These are phyloP conservation scores for Volvariella surrecta DNA, from an alignment of 1,284 basidiomycete genomes.

Conservation along the genomic window DNA sequence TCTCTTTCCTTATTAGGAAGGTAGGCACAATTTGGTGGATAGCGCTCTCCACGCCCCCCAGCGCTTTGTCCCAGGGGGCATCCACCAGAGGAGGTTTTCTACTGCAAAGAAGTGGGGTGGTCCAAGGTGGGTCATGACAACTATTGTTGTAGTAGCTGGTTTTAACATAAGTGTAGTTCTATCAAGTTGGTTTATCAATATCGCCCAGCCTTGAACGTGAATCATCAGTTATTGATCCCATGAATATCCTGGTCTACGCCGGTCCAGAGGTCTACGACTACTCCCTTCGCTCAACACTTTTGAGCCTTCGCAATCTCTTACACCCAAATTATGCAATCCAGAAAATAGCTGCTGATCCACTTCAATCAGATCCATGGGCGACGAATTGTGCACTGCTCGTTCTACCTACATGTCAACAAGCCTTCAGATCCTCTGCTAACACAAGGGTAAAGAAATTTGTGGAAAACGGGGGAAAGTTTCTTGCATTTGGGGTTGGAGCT, in stretches of 20 bases:
- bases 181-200: too few relatives aligned
- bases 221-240: too few relatives aligned
- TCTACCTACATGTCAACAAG: conserved; percentile 54
- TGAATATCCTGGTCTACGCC: conserved; percentile 79
- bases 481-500: conserved; percentile 43
- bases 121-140: too few relatives aligned
- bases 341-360: conserved; percentile 43
- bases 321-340: conserved; percentile 75
- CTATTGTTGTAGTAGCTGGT: too few relatives aligned
- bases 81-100: too few relatives aligned
- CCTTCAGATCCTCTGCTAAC: conserved; percentile 36
- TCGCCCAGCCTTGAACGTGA: too few relatives aligned
- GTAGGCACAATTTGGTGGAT: too few relatives aligned
- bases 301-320: conserved; percentile 52
- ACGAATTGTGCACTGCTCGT: conserved; percentile 70
- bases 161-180: too few relatives aligned
- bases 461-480: conserved; percentile 57
- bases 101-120: too few relatives aligned
- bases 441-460: conserved; percentile 55
- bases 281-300: conserved; percentile 48
- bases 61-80: too few relatives aligned
- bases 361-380: conserved; percentile 71
- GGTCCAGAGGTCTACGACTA: conserved; percentile 58
- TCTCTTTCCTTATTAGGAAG: too few relatives aligned
- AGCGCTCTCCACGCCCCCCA: too few relatives aligned